Conservation (phyloP, 129 eudicot genomes). For the Heracleum sosnowskyi region DNA sequence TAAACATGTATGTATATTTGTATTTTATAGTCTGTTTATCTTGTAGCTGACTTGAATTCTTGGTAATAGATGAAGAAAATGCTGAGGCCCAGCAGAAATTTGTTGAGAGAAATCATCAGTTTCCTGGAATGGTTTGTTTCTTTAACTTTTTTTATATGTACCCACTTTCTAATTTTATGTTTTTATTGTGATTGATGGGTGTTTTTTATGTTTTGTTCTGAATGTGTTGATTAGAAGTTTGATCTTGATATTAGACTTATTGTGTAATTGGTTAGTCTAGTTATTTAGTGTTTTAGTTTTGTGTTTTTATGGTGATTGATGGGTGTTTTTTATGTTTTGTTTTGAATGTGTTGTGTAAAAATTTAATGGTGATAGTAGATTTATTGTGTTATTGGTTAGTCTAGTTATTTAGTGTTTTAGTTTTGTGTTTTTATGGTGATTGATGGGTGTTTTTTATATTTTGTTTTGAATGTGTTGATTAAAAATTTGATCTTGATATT, state of each 20-base stretch:
- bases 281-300: no score
- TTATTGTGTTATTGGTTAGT: no score
- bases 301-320: no score
- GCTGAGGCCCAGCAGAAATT: slow-evolving; percentile 36
- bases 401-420: no score
- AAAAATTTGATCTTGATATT: not conserved
- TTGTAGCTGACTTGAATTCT: slow-evolving; percentile 2
- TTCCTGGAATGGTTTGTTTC: slow-evolving; percentile 61
- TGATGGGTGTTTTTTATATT: not conserved
- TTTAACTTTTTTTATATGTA: not conserved
- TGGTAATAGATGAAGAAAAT: slow-evolving; percentile 52
- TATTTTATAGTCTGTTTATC: not conserved
- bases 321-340: not conserved
- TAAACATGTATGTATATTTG: not conserved
- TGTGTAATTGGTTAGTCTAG: no score
- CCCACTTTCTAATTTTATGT: not conserved
- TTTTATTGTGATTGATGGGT: not conserved
- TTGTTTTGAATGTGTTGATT: not conserved
- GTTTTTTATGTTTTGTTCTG: not conserved
- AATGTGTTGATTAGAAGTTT: not conserved
- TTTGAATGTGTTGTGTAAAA: not conserved
- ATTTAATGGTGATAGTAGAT: not conserved
- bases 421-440: not conserved
- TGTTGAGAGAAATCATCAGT: slow-evolving; percentile 77
- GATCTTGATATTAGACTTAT: not conserved